Conservation (phyloP, 2,329 filamentous ascomycete genomes). For the Botryotinia narcissicola region DNA sequence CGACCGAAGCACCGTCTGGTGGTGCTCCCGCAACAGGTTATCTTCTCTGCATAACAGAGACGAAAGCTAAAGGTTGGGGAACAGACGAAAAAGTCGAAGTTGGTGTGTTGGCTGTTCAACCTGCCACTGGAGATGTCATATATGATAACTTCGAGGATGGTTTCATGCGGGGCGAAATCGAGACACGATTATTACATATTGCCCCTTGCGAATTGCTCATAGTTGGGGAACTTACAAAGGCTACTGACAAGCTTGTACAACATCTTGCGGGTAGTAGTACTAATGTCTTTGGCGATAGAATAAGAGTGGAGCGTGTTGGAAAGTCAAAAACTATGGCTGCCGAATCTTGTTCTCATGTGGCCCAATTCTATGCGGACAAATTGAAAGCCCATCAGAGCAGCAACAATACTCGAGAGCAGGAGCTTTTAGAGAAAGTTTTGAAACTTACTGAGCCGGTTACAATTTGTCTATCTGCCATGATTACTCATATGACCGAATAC, state of each 20-base stretch:
- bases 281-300: conserved; percentile 89
- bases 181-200: conserved; percentile 92
- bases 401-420: conserved; percentile 56
- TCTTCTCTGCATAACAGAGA: conserved; percentile 87
- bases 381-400: conserved; percentile 58
- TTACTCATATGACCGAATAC: conserved; percentile 86
- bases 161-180: conserved; percentile 95
- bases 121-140: conserved; percentile 91
- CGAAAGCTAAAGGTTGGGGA: conserved; percentile 72
- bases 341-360: conserved; percentile 83
- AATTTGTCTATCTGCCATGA: conserved; percentile 94
- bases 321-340: conserved; percentile 79
- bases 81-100: conserved; percentile 93
- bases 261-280: conserved; percentile 86
- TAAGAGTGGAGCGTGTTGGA: conserved; percentile 75
- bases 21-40: conserved; percentile 72
- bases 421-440: conserved; percentile 81
- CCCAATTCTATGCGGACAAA: conserved; percentile 88
- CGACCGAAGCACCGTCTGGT: conserved; percentile 53
- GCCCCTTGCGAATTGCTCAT: conserved; percentile 94
- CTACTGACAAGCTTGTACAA: conserved; percentile 86
- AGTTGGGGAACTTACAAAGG: conserved; percentile 83
- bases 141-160: conserved; percentile 96
- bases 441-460: conserved; percentile 82
- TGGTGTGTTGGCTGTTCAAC: conserved; percentile 90